A percentile compares a stretch with the other conserved stretches of the same genome.
phyloP scores from a whole-genome alignment of 805 yeast genomes.

The Yamadazyma laniorum region DNA sequence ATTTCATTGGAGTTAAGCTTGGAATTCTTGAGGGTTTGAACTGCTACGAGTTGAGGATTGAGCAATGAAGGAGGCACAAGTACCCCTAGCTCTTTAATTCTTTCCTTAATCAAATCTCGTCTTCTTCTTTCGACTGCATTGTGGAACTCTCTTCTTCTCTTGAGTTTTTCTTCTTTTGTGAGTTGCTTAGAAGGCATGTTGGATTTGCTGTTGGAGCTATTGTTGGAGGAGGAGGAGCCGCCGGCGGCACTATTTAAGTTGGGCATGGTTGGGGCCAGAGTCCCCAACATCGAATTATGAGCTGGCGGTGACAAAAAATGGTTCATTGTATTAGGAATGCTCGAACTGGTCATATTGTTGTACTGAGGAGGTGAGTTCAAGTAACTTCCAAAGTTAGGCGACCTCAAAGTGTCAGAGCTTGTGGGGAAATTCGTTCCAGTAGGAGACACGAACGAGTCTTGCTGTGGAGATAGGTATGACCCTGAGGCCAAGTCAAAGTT shows the following conservation, averaged over 20 bases:
- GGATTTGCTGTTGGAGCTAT: conserved; percentile 3
- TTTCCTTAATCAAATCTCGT: conserved; percentile 85
- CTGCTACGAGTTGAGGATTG: conserved; percentile 44
- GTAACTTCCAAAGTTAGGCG: conserved; percentile 29
- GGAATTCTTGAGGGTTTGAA: conserved; percentile 37
- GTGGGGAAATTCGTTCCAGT: conserved; percentile 23
- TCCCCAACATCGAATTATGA: conserved; percentile 19
- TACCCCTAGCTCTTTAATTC: conserved; percentile 77
- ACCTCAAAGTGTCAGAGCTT: conserved; percentile 34
- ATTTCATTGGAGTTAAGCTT: conserved; percentile 30
- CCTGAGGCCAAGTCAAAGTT: conserved; percentile 24
- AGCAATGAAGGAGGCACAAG: conserved; percentile 77
- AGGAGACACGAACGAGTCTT: conserved; percentile 32
- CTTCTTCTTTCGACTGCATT: conserved; percentile 93
- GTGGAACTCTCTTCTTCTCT: conserved; percentile 83
- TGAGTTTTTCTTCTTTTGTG: conserved; percentile 66
- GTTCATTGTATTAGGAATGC: conserved; percentile 21
- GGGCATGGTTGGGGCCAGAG: conserved; percentile 28
- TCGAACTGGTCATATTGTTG: conserved; percentile 20
- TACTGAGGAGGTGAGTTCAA: conserved; percentile 39
- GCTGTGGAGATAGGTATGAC: conserved; percentile 36
- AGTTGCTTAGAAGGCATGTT: conserved; percentile 32
- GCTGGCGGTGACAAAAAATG: conserved; percentile 27
- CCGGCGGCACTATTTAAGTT: conserved; percentile 1
- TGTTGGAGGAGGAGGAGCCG: conserved; percentile 8